These are phyloP conservation scores for Podospora sp. DNA, from an alignment of 495 filamentous ascomycete genomes.

Conservation along the genomic window DNA sequence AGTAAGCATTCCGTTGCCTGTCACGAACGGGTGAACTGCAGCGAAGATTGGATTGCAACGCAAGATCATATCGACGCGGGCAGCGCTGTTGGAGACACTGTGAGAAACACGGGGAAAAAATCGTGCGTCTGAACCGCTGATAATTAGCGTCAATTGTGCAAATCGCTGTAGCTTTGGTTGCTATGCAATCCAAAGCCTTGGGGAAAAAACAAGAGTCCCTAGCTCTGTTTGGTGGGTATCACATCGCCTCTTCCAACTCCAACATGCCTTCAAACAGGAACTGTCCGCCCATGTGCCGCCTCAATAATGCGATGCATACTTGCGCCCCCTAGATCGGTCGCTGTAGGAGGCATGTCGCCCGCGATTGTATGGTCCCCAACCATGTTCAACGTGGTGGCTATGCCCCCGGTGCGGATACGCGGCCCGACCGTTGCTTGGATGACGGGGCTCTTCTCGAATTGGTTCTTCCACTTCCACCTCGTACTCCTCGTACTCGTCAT, in stretches of 20 bases:
- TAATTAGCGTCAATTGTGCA: no score
- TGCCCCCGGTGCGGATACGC: slow-evolving; percentile 20
- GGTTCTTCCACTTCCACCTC: slow-evolving; percentile 65
- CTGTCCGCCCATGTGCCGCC: background rate
- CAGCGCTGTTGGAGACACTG: no score
- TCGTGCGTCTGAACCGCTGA: no score
- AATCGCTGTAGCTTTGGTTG: no score
- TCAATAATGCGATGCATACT: background rate
- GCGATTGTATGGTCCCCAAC: slow-evolving; percentile 32
- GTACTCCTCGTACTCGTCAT: slow-evolving; percentile 77
- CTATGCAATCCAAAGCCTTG: no score
- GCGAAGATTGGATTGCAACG: no score
- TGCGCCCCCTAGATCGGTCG: background rate
- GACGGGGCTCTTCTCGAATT: slow-evolving; percentile 40
- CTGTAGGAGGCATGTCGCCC: slow-evolving; percentile 1
- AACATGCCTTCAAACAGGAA: background rate
- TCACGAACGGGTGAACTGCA: no score
- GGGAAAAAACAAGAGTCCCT: no score
- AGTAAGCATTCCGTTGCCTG: no score
- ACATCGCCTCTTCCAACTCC: background rate
- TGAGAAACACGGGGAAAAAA: no score
- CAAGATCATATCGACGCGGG: no score
- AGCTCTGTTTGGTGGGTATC: background rate
- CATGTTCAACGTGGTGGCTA: slow-evolving; percentile 25
- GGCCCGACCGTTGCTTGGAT: slow-evolving; percentile 26